Percentiles rank a stretch among this genome's conserved stretches.
Evolutionary conservation across 805 yeast genomes (phyloP).

Genomic region (Clavispora asparagi): DNA sequence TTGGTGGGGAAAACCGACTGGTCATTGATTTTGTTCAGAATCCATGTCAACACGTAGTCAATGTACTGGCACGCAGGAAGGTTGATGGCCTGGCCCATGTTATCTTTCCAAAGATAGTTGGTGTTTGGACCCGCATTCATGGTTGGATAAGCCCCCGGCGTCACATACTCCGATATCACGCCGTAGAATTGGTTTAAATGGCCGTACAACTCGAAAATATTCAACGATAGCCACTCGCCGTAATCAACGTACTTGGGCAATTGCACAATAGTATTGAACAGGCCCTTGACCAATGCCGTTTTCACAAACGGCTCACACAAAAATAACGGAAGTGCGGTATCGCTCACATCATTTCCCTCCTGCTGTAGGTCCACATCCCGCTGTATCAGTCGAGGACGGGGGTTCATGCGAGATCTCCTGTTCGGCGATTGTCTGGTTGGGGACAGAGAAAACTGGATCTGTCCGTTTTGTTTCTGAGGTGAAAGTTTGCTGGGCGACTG

Average conservation of each 20-base stretch:
- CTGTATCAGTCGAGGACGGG: constrained; percentile 15
- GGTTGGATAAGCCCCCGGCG: constrained; percentile 83
- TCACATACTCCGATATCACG: constrained; percentile 84
- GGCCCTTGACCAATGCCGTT: constrained; percentile 93
- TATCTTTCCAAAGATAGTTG: constrained; percentile 88
- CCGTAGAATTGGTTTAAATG: constrained; percentile 86
- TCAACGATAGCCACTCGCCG: constrained; percentile 94
- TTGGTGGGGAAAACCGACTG: constrained; percentile 89
- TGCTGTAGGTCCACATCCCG: constrained; percentile 2
- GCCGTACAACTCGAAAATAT: constrained; percentile 82
- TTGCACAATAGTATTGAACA: constrained; percentile 92
- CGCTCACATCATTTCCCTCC: constrained; percentile 7
- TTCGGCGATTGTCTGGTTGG: constrained; percentile 14
- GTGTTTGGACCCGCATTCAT: constrained; percentile 96
- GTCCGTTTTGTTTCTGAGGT: constrained; percentile 24
- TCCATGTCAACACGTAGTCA: constrained; percentile 88
- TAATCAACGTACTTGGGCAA: constrained; percentile 91
- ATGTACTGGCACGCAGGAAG: constrained; percentile 92
- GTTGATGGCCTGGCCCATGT: constrained; percentile 68
- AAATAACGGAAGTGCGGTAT: constrained; percentile 51
- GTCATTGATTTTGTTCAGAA: constrained; percentile 80
- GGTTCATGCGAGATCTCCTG: neutral
- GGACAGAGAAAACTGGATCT: constrained; percentile 20
- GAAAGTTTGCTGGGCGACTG: constrained; percentile 40
- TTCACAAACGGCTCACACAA: constrained; percentile 89